Conservation (phyloP, 371 early-diverging fungal species). For the Gilbertella persicaria region DNA sequence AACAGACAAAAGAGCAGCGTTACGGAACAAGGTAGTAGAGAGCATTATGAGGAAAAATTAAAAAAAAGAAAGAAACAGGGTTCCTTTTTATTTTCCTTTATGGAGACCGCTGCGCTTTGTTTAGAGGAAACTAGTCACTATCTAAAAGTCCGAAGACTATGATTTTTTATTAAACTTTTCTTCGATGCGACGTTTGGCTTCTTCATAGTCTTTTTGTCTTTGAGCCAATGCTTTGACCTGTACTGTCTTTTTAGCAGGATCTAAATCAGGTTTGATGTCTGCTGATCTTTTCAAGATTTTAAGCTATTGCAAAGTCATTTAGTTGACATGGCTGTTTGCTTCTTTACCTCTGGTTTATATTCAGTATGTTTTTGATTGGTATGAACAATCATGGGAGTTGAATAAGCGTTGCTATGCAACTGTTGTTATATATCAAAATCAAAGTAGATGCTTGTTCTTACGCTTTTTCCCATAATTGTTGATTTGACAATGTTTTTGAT, state of each 20-base stretch:
- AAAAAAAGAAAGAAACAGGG: constrained; percentile 7
- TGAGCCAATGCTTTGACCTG: constrained; percentile 24
- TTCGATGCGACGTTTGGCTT: constrained; percentile 30
- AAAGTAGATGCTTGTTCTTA: constrained; percentile 15
- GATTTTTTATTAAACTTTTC: constrained; percentile 16
- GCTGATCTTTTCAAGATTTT: constrained; percentile 27
- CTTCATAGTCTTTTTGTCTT: constrained; percentile 30
- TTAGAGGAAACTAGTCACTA: too few species aligned
- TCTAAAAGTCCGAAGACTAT: too few species aligned
- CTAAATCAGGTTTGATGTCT: neutral
- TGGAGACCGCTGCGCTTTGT: neutral
- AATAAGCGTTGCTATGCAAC: constrained; percentile 18
- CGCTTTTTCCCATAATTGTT: constrained; percentile 38
- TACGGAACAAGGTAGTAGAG: constrained; percentile 20
- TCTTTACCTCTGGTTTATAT: constrained; percentile 35
- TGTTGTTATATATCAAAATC: neutral
- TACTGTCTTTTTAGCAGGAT: neutral
- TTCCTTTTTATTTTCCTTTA: constrained; percentile 3
- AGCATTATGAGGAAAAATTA: constrained; percentile 13
- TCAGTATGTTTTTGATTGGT: constrained; percentile 23
- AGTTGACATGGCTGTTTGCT: neutral
- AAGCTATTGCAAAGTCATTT: constrained; percentile 9
- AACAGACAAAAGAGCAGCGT: constrained; percentile 23
- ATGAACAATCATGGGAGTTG: constrained; percentile 26
- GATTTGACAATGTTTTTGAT: constrained; percentile 18